These are phyloP conservation scores for Gentiana dahurica DNA, from an alignment of 257 asterid species.

Conservation along the genomic window DNA sequence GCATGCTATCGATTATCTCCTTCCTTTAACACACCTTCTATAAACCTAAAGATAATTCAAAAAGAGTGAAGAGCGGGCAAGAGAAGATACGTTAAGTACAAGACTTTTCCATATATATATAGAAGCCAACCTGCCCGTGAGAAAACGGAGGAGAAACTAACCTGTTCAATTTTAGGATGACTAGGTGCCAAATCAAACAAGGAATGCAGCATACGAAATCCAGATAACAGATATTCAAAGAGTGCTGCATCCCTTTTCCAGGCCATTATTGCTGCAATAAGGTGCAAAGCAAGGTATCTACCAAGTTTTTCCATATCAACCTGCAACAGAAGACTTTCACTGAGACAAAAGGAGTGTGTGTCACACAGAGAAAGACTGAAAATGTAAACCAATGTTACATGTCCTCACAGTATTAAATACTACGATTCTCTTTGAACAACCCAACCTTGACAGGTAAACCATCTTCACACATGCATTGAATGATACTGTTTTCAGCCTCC, in stretches of 20 bases:
- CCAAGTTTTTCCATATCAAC: constrained; percentile 75
- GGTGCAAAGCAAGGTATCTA: constrained; percentile 81
- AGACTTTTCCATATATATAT: background rate
- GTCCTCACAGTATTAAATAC: background rate
- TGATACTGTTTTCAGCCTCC: constrained; percentile 66
- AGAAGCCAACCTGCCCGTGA: background rate
- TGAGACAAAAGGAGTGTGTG: no score
- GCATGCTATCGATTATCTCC: background rate
- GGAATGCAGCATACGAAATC: constrained; percentile 75
- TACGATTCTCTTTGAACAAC: constrained; percentile 7
- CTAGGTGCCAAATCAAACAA: constrained; percentile 87
- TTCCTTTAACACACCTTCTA: background rate
- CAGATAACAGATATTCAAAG: constrained; percentile 80
- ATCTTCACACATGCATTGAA: constrained; percentile 41
- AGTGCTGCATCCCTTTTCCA: constrained; percentile 62
- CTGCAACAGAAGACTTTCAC: constrained; percentile 32
- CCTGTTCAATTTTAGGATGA: constrained; percentile 87
- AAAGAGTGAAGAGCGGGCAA: background rate
- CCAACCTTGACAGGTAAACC: constrained; percentile 67
- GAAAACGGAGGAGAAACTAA: constrained; percentile 7
- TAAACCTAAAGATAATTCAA: background rate
- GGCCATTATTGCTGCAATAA: constrained; percentile 71
- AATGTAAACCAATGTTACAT: background rate
- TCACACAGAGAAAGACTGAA: constrained; percentile 9
- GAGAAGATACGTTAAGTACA: no score